Base-by-base conservation (phyloP, 257 asterid species). In the Ballota nigra region DNA sequence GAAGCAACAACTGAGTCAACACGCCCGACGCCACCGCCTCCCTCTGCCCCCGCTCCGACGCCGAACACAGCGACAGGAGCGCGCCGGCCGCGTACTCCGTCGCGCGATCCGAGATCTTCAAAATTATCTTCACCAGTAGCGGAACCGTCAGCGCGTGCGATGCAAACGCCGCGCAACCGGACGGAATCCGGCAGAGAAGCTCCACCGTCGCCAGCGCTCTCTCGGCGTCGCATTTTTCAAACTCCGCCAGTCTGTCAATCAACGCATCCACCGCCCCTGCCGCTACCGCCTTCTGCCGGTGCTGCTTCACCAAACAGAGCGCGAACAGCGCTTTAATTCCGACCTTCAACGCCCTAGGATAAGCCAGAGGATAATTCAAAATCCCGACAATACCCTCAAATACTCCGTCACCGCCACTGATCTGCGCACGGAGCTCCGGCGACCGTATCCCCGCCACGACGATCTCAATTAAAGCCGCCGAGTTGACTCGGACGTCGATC, bases 1-100 rank as follows among this genome's bases (percentile, higher is more conserved):
- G 82, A 31, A 95, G 76, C 31, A 95, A 82, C 79, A 95, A 43
- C 81, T 92, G 98, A 51, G 88, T 89, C 83, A 91, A 56, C 59
- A 89, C 85, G 41, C 99, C 99, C 62, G 94, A 95, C 22, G 86
- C 89, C 72, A 86, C 95, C 26, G 95, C 93, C 24, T 89, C 97
- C 0, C 69, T 43, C 75, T 87, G 88, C 0, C 87, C 81, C 31
- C 66, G 71, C 77, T 94, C 98, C 41, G 96, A 88, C 16, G 84
- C 83, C 24, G 97, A 88, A 81, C 96, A 94, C 3, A 91, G 84
- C 28, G 99, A 86, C 0, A 94, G 78, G 19, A 94, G 85, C 10
- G 98, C 95, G 0, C 99, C 98, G 60, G 98, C 95, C 1, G 99
- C 98, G 76, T 94, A 89, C 74, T 94, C 99, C 40, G 97, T 94